Base-by-base conservation (phyloP, 768 basidiomycete genomes). In the Favolaschia claudopus region DNA sequence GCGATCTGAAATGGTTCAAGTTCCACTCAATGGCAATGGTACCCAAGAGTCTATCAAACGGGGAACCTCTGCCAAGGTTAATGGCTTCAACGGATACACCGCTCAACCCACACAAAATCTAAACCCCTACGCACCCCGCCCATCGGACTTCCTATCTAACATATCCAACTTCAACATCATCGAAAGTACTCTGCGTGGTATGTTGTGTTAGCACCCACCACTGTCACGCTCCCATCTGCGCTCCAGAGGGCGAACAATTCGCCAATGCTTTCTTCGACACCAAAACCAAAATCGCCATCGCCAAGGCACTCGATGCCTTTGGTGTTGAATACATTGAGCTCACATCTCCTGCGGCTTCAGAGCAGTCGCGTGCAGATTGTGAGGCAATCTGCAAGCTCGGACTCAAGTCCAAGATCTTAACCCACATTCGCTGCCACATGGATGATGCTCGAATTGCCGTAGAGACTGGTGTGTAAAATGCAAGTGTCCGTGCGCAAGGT, bases 261-360 rank as follows among this genome's bases (percentile, higher is more conserved):
- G 97, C 97, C 63, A 99, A 99, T 72, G 96, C 97, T 51, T 99
- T 99, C 85, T 99, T 99, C 74, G 96, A 97, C 73, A 95, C 95
- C 72, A 95, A 96, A 82, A 99, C 96, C 78, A 99, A 99, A 86
- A 97, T 98, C 73, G 95, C 96, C 73, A 99, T 99, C 67, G 97
- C 97, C 65, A 94, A 89, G 81, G 95, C 95, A 14, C 88, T 99
- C 56, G 96, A 98, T 82, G 96, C 95, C 46, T 99, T 99, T 72
- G 97, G 97, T 70, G 97, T 99, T 57, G 97, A 99, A 74, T 99
- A 99, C 84, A 95, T 99, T 71, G 97, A 99, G 72, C 90, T 99
- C 72, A 99, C 97, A 32, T 98, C 96, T 15, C 96, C 97, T 44
- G 95, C 92, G 39, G 96, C 97, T 22, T 98, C 96, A 6, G 95